phyloP scores from a whole-genome alignment of 108 stramenopile species.

The Skeletonema grethae region DNA sequence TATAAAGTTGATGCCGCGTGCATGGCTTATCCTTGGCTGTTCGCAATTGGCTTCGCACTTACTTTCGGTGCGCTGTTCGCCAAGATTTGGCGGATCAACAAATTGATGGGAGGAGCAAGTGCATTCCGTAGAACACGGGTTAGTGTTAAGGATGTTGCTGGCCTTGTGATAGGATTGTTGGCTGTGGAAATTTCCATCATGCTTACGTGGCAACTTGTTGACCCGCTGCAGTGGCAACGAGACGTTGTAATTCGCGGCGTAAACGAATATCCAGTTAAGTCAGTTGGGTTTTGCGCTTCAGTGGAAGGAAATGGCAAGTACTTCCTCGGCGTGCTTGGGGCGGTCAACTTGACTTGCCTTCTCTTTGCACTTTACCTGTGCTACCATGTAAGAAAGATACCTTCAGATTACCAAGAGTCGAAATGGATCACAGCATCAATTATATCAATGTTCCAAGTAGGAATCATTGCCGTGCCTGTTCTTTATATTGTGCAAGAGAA shows the following conservation, averaged over 20 bases:
- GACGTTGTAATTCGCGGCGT: too few species aligned
- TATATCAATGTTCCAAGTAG: conserved; percentile 12
- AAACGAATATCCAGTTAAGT: background rate
- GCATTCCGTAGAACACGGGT: background rate
- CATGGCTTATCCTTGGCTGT: conserved; percentile 22
- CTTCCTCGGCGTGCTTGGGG: background rate
- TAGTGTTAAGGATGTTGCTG: background rate
- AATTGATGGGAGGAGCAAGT: background rate
- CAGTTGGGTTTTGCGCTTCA: background rate
- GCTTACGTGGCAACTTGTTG: background rate
- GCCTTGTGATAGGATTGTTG: background rate
- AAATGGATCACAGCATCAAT: conserved; percentile 1
- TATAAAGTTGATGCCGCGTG: background rate
- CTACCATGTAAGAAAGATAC: conserved; percentile 3
- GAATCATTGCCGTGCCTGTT: background rate
- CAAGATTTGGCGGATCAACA: conserved; percentile 35
- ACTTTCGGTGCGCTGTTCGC: conserved; percentile 39
- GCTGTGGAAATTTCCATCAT: background rate
- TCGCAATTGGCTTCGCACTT: conserved; percentile 34
- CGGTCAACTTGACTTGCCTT: conserved; percentile 5
- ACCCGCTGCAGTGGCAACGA: background rate
- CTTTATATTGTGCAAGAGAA: background rate
- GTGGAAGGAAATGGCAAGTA: background rate
- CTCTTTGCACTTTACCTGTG: conserved; percentile 1
- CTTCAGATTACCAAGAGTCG: background rate